Evolutionary conservation across 1,139 yeast genomes (phyloP).

Genomic region (Zygoascus meyerae): DNA sequence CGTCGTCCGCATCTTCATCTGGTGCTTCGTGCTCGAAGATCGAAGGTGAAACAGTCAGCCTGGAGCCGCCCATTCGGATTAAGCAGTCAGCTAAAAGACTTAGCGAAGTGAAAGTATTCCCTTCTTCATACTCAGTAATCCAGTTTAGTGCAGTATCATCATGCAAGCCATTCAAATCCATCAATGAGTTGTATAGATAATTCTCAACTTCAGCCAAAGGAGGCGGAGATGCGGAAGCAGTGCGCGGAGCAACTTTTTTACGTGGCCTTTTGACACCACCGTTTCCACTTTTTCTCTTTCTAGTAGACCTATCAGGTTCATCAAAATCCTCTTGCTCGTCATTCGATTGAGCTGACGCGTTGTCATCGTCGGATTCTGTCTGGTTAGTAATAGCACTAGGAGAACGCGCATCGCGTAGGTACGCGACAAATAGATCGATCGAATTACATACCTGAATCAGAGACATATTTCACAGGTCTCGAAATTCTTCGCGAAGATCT

Average conservation of each 20-base stretch:
- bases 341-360: background rate
- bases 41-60: constrained; percentile 53
- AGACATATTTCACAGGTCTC: constrained; percentile 5
- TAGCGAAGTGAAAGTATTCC: constrained; percentile 44
- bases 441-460: constrained; percentile 6
- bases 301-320: background rate
- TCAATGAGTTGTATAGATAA: background rate
- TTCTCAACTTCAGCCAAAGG: background rate
- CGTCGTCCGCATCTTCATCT: constrained; percentile 53
- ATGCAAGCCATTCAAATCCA: background rate
- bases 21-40: constrained; percentile 1
- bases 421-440: background rate
- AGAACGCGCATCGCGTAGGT: constrained; percentile 1
- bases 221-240: too few relatives aligned
- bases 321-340: background rate
- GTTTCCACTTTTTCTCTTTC: constrained; percentile 3
- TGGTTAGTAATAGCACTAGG: background rate
- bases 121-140: constrained; percentile 51
- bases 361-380: constrained; percentile 1
- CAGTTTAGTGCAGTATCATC: constrained; percentile 54
- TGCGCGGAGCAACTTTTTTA: background rate
- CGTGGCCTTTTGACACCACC: constrained; percentile 1
- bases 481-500: constrained; percentile 3
- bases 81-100: constrained; percentile 62
- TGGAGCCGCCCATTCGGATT: constrained; percentile 46